phyloP scores from a whole-genome alignment of 306 rosid genomes.

The Pachyrhizus erosus region DNA sequence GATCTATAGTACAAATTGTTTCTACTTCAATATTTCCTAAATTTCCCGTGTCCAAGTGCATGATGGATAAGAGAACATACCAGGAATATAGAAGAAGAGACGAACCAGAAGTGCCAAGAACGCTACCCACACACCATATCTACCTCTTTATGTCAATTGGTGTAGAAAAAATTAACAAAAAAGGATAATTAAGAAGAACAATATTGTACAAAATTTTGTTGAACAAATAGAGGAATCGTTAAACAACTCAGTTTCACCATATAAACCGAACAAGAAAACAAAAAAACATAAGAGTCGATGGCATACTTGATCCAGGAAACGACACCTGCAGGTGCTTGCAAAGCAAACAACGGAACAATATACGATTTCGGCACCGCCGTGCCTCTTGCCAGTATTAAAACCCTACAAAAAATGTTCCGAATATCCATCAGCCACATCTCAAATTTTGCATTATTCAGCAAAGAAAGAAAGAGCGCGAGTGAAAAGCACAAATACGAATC shows the following conservation, averaged over 20 bases:
- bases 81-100: conserved; percentile 71
- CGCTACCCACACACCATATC: conserved; percentile 85
- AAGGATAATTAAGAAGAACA: neutral
- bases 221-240: conserved; percentile 2
- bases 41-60: neutral
- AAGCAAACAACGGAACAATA: conserved; percentile 76
- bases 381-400: conserved; percentile 73
- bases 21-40: conserved; percentile 27
- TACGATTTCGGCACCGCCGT: conserved; percentile 80
- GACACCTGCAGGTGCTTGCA: conserved; percentile 81
- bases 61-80: conserved; percentile 36
- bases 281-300: neutral
- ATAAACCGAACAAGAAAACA: conserved; percentile 12
- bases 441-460: conserved; percentile 6
- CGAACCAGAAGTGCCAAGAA: conserved; percentile 87
- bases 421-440: conserved; percentile 38
- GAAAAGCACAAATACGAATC: neutral
- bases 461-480: neutral
- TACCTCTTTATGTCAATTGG: conserved; percentile 70
- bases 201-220: neutral
- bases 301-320: conserved; percentile 81
- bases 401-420: conserved; percentile 53
- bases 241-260: neutral
- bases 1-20: neutral
- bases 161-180: neutral